Evolutionary conservation across 2,329 filamentous ascomycete species (phyloP), one percentile per base, ranked within the genome.

Genomic region (Cladosporium sp.): DNA sequence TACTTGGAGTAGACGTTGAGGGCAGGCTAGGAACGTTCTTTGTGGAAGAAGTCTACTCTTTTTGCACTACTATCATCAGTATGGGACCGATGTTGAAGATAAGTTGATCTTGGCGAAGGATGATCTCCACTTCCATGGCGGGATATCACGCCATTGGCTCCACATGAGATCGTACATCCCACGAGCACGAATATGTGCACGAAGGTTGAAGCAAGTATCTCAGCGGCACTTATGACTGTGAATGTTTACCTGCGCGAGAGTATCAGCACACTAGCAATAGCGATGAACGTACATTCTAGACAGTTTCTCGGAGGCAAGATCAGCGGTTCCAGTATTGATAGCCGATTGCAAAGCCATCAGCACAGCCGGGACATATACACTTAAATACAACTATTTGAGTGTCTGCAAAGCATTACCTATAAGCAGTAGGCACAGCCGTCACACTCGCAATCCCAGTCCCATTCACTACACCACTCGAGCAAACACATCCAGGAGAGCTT

Each of bases 401-500:
- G 10, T 46, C 7, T 5, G 3, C 13, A 21, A n/a, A n/a, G 4
- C n/a, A 46, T 46, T 5, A 46, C n/a, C 51, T 54, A 32, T 57
- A 58, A 11, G 32, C 32, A 28, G 60, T 63, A 63, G 60, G 60
- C 32, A 56, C 60, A 23, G 62, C 53, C n/a, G 62, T 64, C 13
- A 30, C 46, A 3, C 56, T 58, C n/a, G 34, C 57, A 30, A 59
- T 48, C 10, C 54, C 63, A 16, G 63, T 65, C 2, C 43, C 43
- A 21, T 53, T 53, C 21, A 36, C 28, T 1, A 23, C 23, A 21
- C 32, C 25, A 23, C 49, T 46, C 21, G 63, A 64, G 64, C 76
- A 77, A 0, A 76, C 71, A 64, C 76, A 77, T 1, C 73, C 73
- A 54, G 72, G 70, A 5, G 68, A 70, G 5, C 71, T 61, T 2